Conservation (phyloP, 352 stramenopile genomes). For the Thraustochytrium striatum region DNA sequence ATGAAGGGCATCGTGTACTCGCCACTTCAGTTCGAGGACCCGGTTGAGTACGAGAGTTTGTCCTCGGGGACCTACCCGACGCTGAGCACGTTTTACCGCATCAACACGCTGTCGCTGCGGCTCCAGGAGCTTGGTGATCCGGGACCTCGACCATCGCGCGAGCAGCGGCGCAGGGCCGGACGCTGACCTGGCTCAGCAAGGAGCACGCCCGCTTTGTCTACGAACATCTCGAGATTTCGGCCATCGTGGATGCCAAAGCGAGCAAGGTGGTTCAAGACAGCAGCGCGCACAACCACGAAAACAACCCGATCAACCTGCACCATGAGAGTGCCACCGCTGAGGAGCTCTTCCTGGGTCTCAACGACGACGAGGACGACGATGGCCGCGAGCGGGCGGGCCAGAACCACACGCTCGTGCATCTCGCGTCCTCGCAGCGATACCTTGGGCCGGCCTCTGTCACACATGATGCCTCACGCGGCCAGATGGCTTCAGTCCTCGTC, state of each 20-base stretch:
- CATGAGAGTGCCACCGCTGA: neutral
- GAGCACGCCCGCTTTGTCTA: neutral
- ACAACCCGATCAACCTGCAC: neutral
- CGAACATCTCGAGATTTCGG: neutral
- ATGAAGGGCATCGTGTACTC: neutral
- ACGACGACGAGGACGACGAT: neutral
- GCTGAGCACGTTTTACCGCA: neutral
- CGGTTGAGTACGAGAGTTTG: slow-evolving; percentile 6
- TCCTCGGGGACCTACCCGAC: slow-evolving; percentile 12
- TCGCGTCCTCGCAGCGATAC: neutral
- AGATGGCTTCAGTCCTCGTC: slow-evolving; percentile 1
- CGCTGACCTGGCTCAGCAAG: neutral
- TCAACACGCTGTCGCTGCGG: slow-evolving; percentile 1
- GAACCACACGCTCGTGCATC: neutral
- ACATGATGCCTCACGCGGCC: neutral
- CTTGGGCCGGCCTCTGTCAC: neutral
- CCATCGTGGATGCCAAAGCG: too few species aligned
- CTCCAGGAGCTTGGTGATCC: neutral
- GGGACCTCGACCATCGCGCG: neutral
- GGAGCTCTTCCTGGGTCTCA: neutral
- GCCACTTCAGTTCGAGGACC: slow-evolving; percentile 21
- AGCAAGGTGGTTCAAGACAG: too few species aligned
- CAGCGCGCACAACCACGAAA: neutral
- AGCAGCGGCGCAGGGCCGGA: neutral
- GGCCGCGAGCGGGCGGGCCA: neutral